phyloP scores from a whole-genome alignment of 2,329 filamentous ascomycete genomes.

The Penicillium sp. region DNA sequence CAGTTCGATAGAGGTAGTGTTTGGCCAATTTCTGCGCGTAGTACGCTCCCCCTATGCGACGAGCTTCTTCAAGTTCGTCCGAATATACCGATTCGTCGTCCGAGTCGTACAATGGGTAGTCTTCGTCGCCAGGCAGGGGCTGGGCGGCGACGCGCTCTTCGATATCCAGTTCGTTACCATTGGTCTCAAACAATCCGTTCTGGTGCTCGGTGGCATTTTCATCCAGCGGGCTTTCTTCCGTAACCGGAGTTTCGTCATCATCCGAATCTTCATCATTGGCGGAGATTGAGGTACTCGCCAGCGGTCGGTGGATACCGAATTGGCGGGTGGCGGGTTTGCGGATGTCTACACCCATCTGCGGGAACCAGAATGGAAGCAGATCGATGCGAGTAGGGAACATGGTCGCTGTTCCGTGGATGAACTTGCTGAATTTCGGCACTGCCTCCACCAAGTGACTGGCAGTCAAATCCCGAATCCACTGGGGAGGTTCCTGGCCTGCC shows the following conservation, averaged over 20 bases:
- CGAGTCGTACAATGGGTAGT: slow-evolving; percentile 88
- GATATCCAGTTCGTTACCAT: slow-evolving; percentile 60
- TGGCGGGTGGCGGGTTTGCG: slow-evolving; percentile 84
- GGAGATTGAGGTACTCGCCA: slow-evolving; percentile 68
- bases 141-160: slow-evolving; percentile 76
- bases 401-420: slow-evolving; percentile 89
- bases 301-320: slow-evolving; percentile 84
- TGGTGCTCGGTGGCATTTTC: slow-evolving; percentile 24
- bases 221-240: slow-evolving; percentile 3
- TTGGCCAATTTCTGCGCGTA: slow-evolving; percentile 65
- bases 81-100: slow-evolving; percentile 76
- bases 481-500: slow-evolving; percentile 87
- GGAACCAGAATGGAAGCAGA: slow-evolving; percentile 93
- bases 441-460: slow-evolving; percentile 93
- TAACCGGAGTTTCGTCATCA: slow-evolving; percentile 52
- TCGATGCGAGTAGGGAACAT: slow-evolving; percentile 85
- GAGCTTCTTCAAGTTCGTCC: slow-evolving; percentile 74
- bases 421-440: slow-evolving; percentile 99
- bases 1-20: slow-evolving; percentile 49
- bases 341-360: slow-evolving; percentile 97
- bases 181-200: slow-evolving; percentile 48
- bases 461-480: slow-evolving; percentile 93
- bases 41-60: slow-evolving; percentile 67
- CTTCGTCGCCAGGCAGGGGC: slow-evolving; percentile 58
- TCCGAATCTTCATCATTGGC: slow-evolving; percentile 76